Conservation (phyloP, 371 early-diverging fungal species). For the Mucor racemosus region DNA sequence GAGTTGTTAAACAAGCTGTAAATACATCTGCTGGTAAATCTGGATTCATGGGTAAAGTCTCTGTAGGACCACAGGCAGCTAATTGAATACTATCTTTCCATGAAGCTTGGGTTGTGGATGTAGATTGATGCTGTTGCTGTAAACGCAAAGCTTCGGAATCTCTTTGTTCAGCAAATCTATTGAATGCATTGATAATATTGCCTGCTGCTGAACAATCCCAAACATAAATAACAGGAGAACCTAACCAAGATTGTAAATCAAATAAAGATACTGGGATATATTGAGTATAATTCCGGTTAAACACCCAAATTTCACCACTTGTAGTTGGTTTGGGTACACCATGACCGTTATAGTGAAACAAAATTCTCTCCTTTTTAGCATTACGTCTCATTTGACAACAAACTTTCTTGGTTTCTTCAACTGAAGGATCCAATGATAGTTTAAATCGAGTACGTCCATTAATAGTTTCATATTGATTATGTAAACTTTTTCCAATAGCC, state of each 20-base stretch:
- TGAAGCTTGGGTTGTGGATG: constrained; percentile 47
- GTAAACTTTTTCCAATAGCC: constrained; percentile 87
- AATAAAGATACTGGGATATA: constrained; percentile 94
- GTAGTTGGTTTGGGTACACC: constrained; percentile 96
- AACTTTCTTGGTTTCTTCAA: constrained; percentile 91
- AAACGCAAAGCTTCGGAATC: constrained; percentile 68
- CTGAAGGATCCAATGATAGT: constrained; percentile 85
- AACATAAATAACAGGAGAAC: constrained; percentile 94
- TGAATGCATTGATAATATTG: constrained; percentile 85
- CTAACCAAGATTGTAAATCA: constrained; percentile 93
- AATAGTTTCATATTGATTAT: constrained; percentile 91
- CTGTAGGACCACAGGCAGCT: constrained; percentile 88
- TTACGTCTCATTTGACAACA: constrained; percentile 81
- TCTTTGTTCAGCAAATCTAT: constrained; percentile 85
- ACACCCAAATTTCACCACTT: constrained; percentile 98
- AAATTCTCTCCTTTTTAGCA: constrained; percentile 92
- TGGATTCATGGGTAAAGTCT: constrained; percentile 91
- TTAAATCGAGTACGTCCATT: constrained; percentile 90
- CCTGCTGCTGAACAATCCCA: constrained; percentile 97
- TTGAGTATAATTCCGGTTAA: constrained; percentile 96
- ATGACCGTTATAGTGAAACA: constrained; percentile 98
- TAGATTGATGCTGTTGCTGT: constrained; percentile 38
- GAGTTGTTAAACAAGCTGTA: constrained; percentile 94
- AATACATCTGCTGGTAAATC: constrained; percentile 96
- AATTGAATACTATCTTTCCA: constrained; percentile 91